Evolutionary conservation across 2,329 filamentous ascomycete species (phyloP), one percentile per base, ranked within the genome.

Genomic region (Trichoderma aggressivum): DNA sequence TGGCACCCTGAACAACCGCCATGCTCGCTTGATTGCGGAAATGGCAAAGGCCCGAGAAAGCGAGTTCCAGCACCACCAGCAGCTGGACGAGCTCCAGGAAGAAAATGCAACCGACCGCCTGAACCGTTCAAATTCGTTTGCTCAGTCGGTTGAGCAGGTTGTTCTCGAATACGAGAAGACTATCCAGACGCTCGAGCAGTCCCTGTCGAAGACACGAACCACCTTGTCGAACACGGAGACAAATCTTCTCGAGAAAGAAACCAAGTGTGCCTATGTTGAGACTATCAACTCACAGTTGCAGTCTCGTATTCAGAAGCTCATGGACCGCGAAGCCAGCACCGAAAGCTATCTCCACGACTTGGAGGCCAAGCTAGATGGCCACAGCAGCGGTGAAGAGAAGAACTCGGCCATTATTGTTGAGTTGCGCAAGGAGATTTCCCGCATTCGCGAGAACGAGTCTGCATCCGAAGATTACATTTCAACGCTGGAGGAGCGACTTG

Each of bases 91-190:
- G 18, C 87, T 89, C 14, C 84, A 91, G 18, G 93, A 90, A 69
- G 94, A 95, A 78, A 93, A 86, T 75, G 93, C 94, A 1, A 91
- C 94, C 28, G 94, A 98, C 79, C 89, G 96, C 67, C 84, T 98
- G 74, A 97, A 98, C 79, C 91, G 96, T 53, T 99, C 97, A 21
- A 97, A 97, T 79, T 97, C 93, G 0, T 98, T 99, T 79, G 94
- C 95, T 1, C 92, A 97, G 79, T 95, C 95, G 32, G 95, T 99
- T 24, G 96, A 99, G 78, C 93, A 97, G 78, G 94, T 99, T 26
- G 94, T 99, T 3, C 84, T 98, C 62, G 96, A 99, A 81, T 99
- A 99, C 79, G 97, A 99, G 80, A 98, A 97, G 86, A 99, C 97
- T 0, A 99, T 99, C 63, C 94, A 98, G 80, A 92, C 89, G 67